These are phyloP conservation scores for Cenococcum geophilum DNA, from an alignment of 495 filamentous ascomycete species.

Conservation along the genomic window DNA sequence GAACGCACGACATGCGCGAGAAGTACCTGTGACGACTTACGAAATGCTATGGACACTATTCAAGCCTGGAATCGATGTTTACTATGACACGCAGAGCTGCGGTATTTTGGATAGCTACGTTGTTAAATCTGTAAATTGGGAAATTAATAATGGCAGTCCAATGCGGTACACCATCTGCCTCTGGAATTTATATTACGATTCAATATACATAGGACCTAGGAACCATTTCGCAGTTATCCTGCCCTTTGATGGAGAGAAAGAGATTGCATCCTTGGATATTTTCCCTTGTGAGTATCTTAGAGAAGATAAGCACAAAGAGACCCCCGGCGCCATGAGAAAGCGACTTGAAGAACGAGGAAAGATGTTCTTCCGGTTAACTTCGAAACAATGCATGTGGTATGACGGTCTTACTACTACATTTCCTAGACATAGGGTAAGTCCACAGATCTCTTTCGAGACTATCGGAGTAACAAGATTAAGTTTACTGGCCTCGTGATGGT, in stretches of 20 bases:
- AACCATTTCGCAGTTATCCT: slow-evolving; percentile 2
- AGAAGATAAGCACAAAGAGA: slow-evolving; percentile 17
- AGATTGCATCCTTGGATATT: slow-evolving; percentile 14
- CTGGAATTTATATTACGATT: slow-evolving; percentile 21
- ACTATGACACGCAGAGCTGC: slow-evolving; percentile 16
- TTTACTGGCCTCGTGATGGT: slow-evolving; percentile 23
- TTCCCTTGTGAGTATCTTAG: slow-evolving; percentile 21
- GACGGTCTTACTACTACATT: slow-evolving; percentile 21
- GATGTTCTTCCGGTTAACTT: slow-evolving; percentile 18
- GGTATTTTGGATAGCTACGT: slow-evolving; percentile 21
- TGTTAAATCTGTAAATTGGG: slow-evolving; percentile 18
- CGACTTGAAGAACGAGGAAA: slow-evolving; percentile 17
- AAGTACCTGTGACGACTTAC: slow-evolving; percentile 24
- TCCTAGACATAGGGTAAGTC: slow-evolving; percentile 17
- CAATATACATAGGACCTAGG: slow-evolving; percentile 16
- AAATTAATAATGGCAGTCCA: slow-evolving; percentile 18
- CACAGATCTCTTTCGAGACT: not conserved
- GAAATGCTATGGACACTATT: slow-evolving; percentile 33
- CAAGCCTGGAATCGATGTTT: slow-evolving; percentile 28
- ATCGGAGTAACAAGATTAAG: slow-evolving; percentile 1
- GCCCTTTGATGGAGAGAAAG: slow-evolving; percentile 9
- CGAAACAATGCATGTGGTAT: slow-evolving; percentile 26
- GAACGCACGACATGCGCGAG: slow-evolving; percentile 24
- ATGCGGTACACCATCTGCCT: slow-evolving; percentile 13
- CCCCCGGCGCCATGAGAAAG: slow-evolving; percentile 9